A percentile compares a stretch with the other conserved stretches of the same genome.
phyloP scores from a whole-genome alignment of 2,329 filamentous ascomycete species.

The Calonectria henricotiae region DNA sequence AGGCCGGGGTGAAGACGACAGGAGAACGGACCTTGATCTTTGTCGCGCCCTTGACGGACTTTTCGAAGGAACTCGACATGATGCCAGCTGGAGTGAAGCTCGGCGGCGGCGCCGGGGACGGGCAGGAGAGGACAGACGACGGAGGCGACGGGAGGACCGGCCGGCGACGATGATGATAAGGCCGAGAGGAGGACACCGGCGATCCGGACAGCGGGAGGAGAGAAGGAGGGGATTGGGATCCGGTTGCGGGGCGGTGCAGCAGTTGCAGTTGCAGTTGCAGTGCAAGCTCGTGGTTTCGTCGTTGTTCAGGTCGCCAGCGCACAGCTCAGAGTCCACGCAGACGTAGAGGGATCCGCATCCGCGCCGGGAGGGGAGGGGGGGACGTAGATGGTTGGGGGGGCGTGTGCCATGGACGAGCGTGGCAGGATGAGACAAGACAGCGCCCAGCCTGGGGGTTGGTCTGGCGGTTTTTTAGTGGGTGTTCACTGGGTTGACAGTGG shows the following conservation, averaged over 20 bases:
- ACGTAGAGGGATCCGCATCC: slow-evolving; percentile 51
- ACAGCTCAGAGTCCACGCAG: slow-evolving; percentile 39
- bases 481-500: slow-evolving; percentile 8
- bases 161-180: slow-evolving; percentile 37
- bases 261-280: slow-evolving; percentile 23
- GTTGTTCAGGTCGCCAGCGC: slow-evolving; percentile 48
- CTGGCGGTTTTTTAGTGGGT: slow-evolving; percentile 19
- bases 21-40: slow-evolving; percentile 85
- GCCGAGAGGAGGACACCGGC: slow-evolving; percentile 41
- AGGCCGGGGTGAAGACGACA: not conserved
- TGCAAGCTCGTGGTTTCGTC: slow-evolving; percentile 39
- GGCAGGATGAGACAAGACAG: slow-evolving; percentile 49
- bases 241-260: slow-evolving; percentile 31
- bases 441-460: slow-evolving; percentile 30
- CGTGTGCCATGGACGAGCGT: slow-evolving; percentile 49
- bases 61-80: slow-evolving; percentile 95
- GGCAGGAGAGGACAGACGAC: slow-evolving; percentile 29
- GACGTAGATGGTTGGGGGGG: slow-evolving; percentile 50
- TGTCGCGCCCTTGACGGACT: slow-evolving; percentile 98
- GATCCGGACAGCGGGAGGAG: slow-evolving; percentile 40
- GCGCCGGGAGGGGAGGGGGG: slow-evolving; percentile 41
- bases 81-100: slow-evolving; percentile 45
- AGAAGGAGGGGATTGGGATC: slow-evolving; percentile 31
- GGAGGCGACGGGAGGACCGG: slow-evolving; percentile 34
- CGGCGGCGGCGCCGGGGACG: slow-evolving; percentile 35